A percentile compares a stretch with the other conserved stretches of the same genome.
phyloP scores from a whole-genome alignment of 306 rosid species.

The Cucumis melo region DNA sequence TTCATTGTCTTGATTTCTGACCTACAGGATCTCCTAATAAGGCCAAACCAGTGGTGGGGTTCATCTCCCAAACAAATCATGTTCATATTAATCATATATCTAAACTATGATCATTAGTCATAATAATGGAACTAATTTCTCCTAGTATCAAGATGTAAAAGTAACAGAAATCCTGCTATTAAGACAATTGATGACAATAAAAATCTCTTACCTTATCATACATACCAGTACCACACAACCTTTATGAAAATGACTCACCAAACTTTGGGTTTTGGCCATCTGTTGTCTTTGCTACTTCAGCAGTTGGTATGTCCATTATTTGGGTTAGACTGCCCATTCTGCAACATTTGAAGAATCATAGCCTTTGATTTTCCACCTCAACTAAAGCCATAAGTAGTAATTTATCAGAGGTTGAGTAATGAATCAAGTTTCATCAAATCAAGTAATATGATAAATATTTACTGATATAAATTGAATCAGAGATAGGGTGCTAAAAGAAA shows the following conservation, averaged over 20 bases:
- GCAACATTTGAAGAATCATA: slow-evolving; percentile 24
- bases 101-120: slow-evolving; percentile 22
- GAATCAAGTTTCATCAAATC: slow-evolving; percentile 2
- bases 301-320: slow-evolving; percentile 53
- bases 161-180: slow-evolving; percentile 40
- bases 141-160: slow-evolving; percentile 41
- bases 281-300: slow-evolving; percentile 8
- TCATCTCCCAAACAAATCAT: slow-evolving; percentile 54
- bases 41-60: slow-evolving; percentile 32
- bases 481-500: neutral
- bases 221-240: slow-evolving; percentile 10
- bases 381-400: slow-evolving; percentile 23
- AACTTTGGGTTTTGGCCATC: slow-evolving; percentile 11
- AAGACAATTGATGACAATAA: slow-evolving; percentile 26
- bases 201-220: slow-evolving; percentile 9
- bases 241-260: slow-evolving; percentile 8
- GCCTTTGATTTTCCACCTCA: slow-evolving; percentile 46
- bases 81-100: slow-evolving; percentile 30
- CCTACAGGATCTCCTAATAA: slow-evolving; percentile 27
- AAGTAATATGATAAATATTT: neutral
- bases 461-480: neutral
- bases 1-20: slow-evolving; percentile 31
- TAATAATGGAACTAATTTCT: slow-evolving; percentile 23
- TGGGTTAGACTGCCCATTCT: slow-evolving; percentile 51
- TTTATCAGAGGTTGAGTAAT: slow-evolving; percentile 10